A percentile compares a stretch with the other conserved stretches of the same genome.
Conservation (phyloP, 1,139 yeast species). For the Nakaseomyces nivariensis region DNA sequence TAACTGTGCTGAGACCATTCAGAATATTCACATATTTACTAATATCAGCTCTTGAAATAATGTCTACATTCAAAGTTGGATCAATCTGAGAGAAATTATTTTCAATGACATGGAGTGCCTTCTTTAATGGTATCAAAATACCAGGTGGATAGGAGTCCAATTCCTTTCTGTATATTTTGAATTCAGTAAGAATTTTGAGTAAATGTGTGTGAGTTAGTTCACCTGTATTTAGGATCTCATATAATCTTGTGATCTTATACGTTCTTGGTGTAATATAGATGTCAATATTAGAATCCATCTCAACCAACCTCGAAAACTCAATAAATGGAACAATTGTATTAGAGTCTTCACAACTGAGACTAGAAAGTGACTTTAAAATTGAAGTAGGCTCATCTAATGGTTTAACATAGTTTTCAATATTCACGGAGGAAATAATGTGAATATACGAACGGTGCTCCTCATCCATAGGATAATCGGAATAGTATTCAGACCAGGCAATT, state of each 20-base stretch:
- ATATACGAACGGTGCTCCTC: background rate
- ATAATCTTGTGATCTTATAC: constrained; percentile 44
- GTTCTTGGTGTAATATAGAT: constrained; percentile 56
- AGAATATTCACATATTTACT: constrained; percentile 19
- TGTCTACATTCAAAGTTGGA: constrained; percentile 41
- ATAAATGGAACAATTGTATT: constrained; percentile 38
- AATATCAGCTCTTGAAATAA: constrained; percentile 63
- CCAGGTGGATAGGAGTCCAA: constrained; percentile 72
- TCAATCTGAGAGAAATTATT: constrained; percentile 44
- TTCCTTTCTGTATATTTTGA: constrained; percentile 41
- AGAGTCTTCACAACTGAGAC: constrained; percentile 22
- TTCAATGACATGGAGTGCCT: constrained; percentile 49
- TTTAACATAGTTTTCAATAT: constrained; percentile 14
- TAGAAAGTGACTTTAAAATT: constrained; percentile 26
- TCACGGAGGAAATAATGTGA: background rate
- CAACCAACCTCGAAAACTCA: constrained; percentile 60
- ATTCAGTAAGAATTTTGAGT: constrained; percentile 49
- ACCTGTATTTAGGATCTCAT: constrained; percentile 52
- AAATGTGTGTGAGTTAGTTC: constrained; percentile 44
- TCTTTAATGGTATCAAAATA: constrained; percentile 53
- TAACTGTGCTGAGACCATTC: background rate
- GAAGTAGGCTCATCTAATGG: constrained; percentile 30
- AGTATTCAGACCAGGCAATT: constrained; percentile 51
- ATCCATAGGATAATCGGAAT: constrained; percentile 28
- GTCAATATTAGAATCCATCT: constrained; percentile 55